These are phyloP conservation scores for Boletus rubescentipes DNA, from an alignment of 768 basidiomycete species.

Conservation along the genomic window DNA sequence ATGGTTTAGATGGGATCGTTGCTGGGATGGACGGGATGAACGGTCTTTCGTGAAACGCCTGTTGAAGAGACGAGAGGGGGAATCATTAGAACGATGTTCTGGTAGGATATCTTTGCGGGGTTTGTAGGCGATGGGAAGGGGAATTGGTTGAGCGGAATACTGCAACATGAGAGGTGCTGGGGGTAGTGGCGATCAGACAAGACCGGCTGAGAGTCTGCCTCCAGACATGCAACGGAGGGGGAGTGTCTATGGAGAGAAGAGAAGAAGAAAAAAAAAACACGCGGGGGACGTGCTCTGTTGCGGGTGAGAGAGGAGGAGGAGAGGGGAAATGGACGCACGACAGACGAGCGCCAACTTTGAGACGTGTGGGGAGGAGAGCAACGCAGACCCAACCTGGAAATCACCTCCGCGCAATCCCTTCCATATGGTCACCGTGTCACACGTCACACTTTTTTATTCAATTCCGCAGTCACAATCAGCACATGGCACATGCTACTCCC, in stretches of 20 bases:
- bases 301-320: neutral
- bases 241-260: conserved; percentile 4
- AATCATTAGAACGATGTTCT: conserved; percentile 29
- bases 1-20: conserved; percentile 16
- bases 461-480: conserved; percentile 17
- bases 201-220: conserved; percentile 41
- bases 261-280: neutral
- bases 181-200: conserved; percentile 50
- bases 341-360: conserved; percentile 19
- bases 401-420: conserved; percentile 2
- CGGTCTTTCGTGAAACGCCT: conserved; percentile 37
- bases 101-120: conserved; percentile 35
- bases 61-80: conserved; percentile 34
- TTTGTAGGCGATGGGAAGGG: conserved; percentile 34
- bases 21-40: conserved; percentile 16
- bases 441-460: conserved; percentile 2
- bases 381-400: conserved; percentile 20
- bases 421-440: conserved; percentile 9
- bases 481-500: neutral
- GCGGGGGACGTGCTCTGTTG: conserved; percentile 7
- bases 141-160: conserved; percentile 40
- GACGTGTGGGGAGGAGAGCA: conserved; percentile 27
- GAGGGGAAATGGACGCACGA: conserved; percentile 16
- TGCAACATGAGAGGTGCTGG: conserved; percentile 54
- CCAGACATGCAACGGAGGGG: conserved; percentile 28